Evolutionary conservation across 495 filamentous ascomycete genomes (phyloP).

Genomic region (Achaetomiella virescens): DNA sequence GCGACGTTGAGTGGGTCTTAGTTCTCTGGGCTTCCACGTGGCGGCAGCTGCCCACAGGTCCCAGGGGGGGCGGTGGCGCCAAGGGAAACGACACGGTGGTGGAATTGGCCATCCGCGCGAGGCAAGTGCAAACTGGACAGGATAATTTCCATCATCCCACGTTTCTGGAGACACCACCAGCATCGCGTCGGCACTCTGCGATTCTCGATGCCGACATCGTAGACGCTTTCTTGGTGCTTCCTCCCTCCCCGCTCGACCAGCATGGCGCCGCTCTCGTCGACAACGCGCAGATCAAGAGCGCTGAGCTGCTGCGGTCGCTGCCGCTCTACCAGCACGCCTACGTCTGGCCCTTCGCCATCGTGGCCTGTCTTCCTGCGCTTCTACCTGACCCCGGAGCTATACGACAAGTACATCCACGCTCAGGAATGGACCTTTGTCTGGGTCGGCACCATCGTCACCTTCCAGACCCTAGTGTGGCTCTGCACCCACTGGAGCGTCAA

Average conservation of each 20-base stretch:
- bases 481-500: conserved; percentile 97
- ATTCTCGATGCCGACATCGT: conserved; percentile 18
- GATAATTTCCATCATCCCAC: not conserved
- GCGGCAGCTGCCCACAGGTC: conserved; percentile 3
- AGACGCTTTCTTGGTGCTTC: not conserved
- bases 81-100: not conserved
- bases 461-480: conserved; percentile 86
- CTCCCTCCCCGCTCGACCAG: conserved; percentile 5
- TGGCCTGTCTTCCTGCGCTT: conserved; percentile 88
- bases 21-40: not conserved
- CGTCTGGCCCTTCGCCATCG: conserved; percentile 81
- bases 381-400: conserved; percentile 75
- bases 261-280: conserved; percentile 73
- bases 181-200: not conserved
- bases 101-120: no score
- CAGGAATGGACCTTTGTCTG: conserved; percentile 98
- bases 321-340: conserved; percentile 78
- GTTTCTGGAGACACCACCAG: not conserved
- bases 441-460: conserved; percentile 75
- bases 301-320: conserved; percentile 83
- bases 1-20: not conserved
- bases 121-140: no score
- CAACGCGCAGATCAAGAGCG: conserved; percentile 78
- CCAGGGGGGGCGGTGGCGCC: conserved; percentile 1
- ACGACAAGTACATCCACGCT: conserved; percentile 79